A percentile compares a stretch with the other conserved stretches of the same genome.
These are phyloP conservation scores for Cubamyces sp. DNA, from an alignment of 768 basidiomycete species.

Conservation along the genomic window DNA sequence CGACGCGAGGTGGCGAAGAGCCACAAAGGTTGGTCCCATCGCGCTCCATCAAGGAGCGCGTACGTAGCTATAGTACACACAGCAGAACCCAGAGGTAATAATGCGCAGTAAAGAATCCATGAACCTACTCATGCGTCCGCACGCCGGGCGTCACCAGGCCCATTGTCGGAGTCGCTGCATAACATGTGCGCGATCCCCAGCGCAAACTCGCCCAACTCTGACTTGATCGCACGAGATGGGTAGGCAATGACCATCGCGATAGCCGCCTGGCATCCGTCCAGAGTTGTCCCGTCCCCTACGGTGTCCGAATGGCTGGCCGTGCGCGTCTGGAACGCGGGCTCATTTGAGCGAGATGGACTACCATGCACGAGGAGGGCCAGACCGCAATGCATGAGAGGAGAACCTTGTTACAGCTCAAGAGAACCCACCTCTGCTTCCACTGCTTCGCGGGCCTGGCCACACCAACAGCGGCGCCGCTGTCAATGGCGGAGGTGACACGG, in stretches of 20 bases:
- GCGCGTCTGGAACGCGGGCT: conserved; percentile 1
- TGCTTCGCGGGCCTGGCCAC: conserved; percentile 12
- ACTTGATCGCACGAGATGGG: background rate
- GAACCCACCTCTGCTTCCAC: conserved; percentile 18
- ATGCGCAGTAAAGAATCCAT: background rate
- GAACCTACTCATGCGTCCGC: background rate
- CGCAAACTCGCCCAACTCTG: conserved; percentile 10
- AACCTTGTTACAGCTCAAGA: background rate
- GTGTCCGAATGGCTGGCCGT: background rate
- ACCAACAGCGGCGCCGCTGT: background rate
- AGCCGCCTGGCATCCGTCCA: conserved; percentile 1
- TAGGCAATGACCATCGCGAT: conserved; percentile 18
- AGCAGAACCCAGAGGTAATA: background rate
- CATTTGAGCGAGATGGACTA: background rate
- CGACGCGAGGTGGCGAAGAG: too few species aligned
- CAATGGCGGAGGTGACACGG: conserved; percentile 10
- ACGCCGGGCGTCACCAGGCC: background rate
- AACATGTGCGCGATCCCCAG: conserved; percentile 9
- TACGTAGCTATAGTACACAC: conserved; percentile 12
- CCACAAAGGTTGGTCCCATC: too few species aligned
- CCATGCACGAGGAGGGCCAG: conserved; percentile 5
- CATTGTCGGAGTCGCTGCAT: background rate
- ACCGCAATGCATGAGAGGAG: conserved; percentile 1
- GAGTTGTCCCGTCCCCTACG: conserved; percentile 1
- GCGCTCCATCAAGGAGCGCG: background rate